Base-by-base conservation (phyloP, 140 eudicot genomes). In the Ambrosia hybrid region DNA sequence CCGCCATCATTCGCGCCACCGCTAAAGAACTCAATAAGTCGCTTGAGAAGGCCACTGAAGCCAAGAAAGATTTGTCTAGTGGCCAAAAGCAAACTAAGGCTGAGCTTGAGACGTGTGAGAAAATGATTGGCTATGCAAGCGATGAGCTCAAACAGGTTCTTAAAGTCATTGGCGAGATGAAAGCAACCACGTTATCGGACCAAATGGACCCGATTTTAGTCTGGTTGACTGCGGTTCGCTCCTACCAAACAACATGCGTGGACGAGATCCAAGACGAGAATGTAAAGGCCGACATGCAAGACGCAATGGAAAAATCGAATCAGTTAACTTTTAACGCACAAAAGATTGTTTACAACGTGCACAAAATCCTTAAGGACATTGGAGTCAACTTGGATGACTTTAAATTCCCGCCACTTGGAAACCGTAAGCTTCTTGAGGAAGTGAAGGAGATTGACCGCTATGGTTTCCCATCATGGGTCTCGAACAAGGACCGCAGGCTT, bases 391-490 rank as follows among this genome's bases (percentile, higher is more conserved):
- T 77, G 12, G 64, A 69, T 57, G 66, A 69, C 33, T 59, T 71
- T n/a, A 62, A 64, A 77, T 16, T 70, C 74, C 61, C 81, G 4
- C 43, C 71, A 3, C 36, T 68, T 0, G 75, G 78, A 53, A 71
- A 58, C 5, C 84, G 95, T 3, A 83, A 82, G 41, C 85, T 86
- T 65, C 78, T 83, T 33, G 82, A 57, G 1, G 79, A 77, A 33
- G 13, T 73, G 9, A 43, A 49, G 0, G 79, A 76, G 75, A 59
- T 79, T 11, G 83, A 74, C n/a, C 55, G 49, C 1, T 78, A 83
- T 4, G 90, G 88, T 0, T 89, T 71, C 52, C 98, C 98, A 2
- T 49, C 78, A 2, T 92, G 98, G 98, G 79, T 92, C 33, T 61
- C 87, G 0, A 77, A 53, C 3, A 64, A 51, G 0, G 96, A 92